Percentiles rank a stretch among this genome's conserved stretches.
Evolutionary conservation across 1,284 basidiomycete species (phyloP).

Genomic region (Hemileia vastatrix): DNA sequence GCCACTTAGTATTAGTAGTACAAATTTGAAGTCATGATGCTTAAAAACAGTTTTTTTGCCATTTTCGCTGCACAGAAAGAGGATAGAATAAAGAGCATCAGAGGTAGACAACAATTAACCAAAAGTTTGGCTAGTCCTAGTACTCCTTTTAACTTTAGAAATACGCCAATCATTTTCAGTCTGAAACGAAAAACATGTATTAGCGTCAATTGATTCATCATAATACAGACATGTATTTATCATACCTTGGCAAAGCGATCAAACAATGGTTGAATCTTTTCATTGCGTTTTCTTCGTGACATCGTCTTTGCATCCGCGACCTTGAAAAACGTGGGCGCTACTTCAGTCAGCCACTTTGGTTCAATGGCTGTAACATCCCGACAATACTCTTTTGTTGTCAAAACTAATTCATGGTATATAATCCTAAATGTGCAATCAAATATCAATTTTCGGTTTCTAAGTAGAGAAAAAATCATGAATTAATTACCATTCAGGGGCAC

Average conservation of each 20-base stretch:
- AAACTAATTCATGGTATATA: slow-evolving; percentile 64
- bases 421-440: slow-evolving; percentile 38
- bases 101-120: too few relatives aligned
- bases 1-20: too few relatives aligned
- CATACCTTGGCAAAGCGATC: slow-evolving; percentile 51
- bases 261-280: slow-evolving; percentile 88
- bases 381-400: slow-evolving; percentile 76
- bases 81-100: too few relatives aligned
- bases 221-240: not conserved
- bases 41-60: too few relatives aligned
- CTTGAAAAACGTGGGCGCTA: slow-evolving; percentile 95
- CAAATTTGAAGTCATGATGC: too few relatives aligned
- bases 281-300: slow-evolving; percentile 89
- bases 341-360: slow-evolving; percentile 97
- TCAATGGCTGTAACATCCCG: slow-evolving; percentile 93
- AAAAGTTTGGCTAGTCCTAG: slow-evolving; percentile 54
- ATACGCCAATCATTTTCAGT: slow-evolving; percentile 82
- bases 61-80: too few relatives aligned
- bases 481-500: slow-evolving; percentile 66
- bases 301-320: slow-evolving; percentile 92
- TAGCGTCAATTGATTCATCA: not conserved
- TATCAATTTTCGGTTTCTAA: too few relatives aligned
- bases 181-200: slow-evolving; percentile 41
- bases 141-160: slow-evolving; percentile 75
- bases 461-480: too few relatives aligned